Base-by-base conservation (phyloP, 1,284 basidiomycete genomes). In the Moesziomyces antarcticus region DNA sequence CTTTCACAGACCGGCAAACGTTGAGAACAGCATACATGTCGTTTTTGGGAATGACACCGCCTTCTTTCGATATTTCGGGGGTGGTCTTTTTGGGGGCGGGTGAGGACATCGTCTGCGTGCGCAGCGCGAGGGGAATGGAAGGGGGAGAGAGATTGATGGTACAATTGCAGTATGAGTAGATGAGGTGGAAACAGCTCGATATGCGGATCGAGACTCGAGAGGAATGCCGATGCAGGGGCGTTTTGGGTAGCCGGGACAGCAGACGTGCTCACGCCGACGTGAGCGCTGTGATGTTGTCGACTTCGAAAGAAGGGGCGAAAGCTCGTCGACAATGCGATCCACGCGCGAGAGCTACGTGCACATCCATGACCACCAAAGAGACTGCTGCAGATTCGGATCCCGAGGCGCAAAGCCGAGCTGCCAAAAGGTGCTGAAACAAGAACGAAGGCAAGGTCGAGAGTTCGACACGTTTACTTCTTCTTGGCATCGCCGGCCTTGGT, bases 401-500 rank as follows among this genome's bases (percentile, higher is more conserved):
- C 14, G 30, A 40, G 35, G 35, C 35, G 35, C 35, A 37, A 37
- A 14, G 35, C 3, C 35, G 35, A 37, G 35, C 16, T 37, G 35
- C 35, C 13, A 16, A 16, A 13, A 18, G 35, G 35, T 52, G 50
- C 46, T 40, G 54, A 25, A 25, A 47, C 11, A 33, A 47, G 45
- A 27, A 48, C 33, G 41, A 47, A 45, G 53, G 45, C 41, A 43
- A 63, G 53, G 45, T 46, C 35, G 21, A 42, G 8, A 9, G 42
- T 20, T 33, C 33, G 27, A 14, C 35, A 46, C 42, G 49, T 59
- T 79, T 79, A 79, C 77, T 79, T 79, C 79, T 81, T 81, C 78
- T 79, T 79, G 63, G 49, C 59, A n/a, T 72, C 79, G 56, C 61
- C 50, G 50, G 70, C 70, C 71, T 78, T 79, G 76, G 57, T 71